Conservation (phyloP, 23 red algal genomes). For the Chondrus crispus region DNA sequence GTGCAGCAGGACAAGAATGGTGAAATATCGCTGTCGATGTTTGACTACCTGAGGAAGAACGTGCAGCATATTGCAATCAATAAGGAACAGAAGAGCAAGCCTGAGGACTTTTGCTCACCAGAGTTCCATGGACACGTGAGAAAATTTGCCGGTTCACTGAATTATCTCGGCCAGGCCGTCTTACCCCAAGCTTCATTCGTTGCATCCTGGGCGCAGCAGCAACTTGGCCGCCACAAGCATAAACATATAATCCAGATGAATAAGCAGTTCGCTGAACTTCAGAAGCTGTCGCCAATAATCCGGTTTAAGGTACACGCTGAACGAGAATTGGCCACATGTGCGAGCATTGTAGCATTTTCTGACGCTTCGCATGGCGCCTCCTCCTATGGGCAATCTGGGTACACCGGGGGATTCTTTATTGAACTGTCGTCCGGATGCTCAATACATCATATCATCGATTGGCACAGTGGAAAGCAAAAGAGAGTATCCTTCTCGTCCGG, state of each 20-base stretch:
- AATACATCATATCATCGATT: background rate
- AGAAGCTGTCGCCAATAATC: no score
- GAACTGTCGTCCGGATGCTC: background rate
- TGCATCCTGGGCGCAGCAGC: background rate
- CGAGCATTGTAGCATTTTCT: conserved; percentile 35
- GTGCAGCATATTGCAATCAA: background rate
- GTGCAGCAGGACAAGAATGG: background rate
- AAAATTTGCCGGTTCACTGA: background rate
- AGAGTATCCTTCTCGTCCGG: background rate
- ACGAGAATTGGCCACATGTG: no score
- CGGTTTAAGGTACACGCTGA: no score
- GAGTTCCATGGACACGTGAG: background rate
- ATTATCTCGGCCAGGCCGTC: background rate
- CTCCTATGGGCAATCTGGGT: conserved; percentile 42
- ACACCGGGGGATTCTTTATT: conserved; percentile 11
- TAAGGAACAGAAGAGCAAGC: background rate
- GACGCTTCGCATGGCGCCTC: conserved; percentile 21
- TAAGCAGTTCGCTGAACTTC: no score
- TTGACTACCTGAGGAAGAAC: background rate
- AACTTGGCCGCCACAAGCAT: no score
- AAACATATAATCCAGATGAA: no score
- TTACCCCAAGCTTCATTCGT: conserved; percentile 13
- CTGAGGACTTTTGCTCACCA: background rate
- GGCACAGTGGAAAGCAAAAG: background rate
- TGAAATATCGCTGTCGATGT: background rate